These are phyloP conservation scores for Pachysandra terminalis DNA, from an alignment of 164 flowering plant genomes.

Conservation along the genomic window DNA sequence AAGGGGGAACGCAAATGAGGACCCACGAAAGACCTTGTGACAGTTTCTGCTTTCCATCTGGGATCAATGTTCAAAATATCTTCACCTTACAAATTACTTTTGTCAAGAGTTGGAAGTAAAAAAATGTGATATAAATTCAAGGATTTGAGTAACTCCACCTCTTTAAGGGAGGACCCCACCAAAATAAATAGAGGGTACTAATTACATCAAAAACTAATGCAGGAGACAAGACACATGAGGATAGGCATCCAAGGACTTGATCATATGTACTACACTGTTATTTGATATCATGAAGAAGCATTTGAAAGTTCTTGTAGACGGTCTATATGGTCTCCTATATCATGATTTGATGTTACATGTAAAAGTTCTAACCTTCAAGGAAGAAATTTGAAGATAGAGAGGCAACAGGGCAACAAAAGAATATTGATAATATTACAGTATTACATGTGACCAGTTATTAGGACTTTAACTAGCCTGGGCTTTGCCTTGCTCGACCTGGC, in stretches of 20 bases:
- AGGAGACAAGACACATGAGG: neutral
- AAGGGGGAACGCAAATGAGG: neutral
- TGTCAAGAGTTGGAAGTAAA: neutral
- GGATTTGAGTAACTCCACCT: neutral
- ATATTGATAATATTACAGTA: no score
- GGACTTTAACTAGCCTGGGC: no score
- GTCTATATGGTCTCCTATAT: no score
- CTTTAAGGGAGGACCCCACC: neutral
- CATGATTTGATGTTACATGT: no score
- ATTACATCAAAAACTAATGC: neutral
- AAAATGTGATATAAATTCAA: neutral
- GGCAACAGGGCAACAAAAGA: no score
- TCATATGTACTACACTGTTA: neutral
- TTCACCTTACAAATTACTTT: neutral
- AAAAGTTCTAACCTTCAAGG: no score
- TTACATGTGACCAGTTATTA: no score
- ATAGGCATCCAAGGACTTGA: neutral
- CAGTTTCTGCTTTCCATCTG: neutral
- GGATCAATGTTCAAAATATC: neutral
- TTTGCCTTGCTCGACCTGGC: no score
- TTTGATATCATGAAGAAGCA: no score
- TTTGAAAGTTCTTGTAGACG: no score
- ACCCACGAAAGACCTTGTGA: neutral
- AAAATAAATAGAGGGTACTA: neutral
- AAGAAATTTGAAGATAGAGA: no score